These are phyloP conservation scores for Plasmopara muralis DNA, from an alignment of 352 stramenopile genomes.

Conservation along the genomic window DNA sequence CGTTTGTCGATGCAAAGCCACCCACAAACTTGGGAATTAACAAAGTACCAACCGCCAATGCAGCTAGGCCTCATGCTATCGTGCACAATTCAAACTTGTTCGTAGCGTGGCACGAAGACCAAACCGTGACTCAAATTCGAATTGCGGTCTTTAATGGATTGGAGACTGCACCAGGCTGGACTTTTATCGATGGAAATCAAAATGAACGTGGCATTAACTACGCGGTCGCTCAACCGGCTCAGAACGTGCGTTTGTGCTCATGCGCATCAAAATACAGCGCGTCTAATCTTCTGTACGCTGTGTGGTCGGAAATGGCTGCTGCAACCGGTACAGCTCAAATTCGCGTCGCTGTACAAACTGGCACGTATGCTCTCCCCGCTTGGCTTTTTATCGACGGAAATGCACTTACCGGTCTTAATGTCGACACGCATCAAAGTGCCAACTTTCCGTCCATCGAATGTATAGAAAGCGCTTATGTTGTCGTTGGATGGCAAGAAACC, in stretches of 20 bases:
- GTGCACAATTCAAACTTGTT: constrained; percentile 45
- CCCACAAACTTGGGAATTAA: constrained; percentile 39
- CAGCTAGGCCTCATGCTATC: constrained; percentile 21
- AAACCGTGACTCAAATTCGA: constrained; percentile 34
- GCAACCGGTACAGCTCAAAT: constrained; percentile 31
- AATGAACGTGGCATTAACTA: constrained; percentile 39
- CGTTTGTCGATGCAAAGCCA: constrained; percentile 26
- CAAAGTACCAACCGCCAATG: constrained; percentile 29
- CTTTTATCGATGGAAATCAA: constrained; percentile 51
- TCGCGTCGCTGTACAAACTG: constrained; percentile 42
- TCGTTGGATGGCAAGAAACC: constrained; percentile 52
- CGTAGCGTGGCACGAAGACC: constrained; percentile 46
- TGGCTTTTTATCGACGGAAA: constrained; percentile 59
- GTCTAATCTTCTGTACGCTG: constrained; percentile 31
- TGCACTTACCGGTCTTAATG: constrained; percentile 34
- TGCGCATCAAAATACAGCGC: constrained; percentile 23
- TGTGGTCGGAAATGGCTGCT: constrained; percentile 44
- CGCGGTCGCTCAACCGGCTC: constrained; percentile 20
- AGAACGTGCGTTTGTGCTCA: constrained; percentile 33
- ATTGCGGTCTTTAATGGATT: constrained; percentile 48
- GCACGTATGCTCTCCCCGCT: constrained; percentile 25
- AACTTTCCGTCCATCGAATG: constrained; percentile 37
- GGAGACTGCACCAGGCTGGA: constrained; percentile 35
- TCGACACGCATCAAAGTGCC: constrained; percentile 22
- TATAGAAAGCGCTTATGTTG: constrained; percentile 20